These are phyloP conservation scores for Apiosordaria backusii DNA, from an alignment of 495 filamentous ascomycete species.

Conservation along the genomic window DNA sequence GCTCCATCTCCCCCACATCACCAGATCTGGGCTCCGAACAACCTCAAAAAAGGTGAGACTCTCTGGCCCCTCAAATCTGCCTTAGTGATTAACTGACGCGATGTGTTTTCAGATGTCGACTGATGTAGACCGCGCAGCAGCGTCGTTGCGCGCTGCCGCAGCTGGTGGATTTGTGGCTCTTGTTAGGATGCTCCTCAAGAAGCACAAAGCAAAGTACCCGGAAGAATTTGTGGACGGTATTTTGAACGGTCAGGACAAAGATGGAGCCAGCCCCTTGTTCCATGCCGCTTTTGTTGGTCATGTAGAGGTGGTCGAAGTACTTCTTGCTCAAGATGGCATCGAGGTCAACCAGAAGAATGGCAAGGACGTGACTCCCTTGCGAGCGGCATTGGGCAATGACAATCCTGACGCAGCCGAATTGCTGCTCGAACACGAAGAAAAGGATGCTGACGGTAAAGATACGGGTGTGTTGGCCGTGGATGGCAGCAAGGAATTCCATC, in stretches of 20 bases:
- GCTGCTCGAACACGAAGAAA: neutral
- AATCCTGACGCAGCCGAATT: neutral
- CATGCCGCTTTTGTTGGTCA: neutral
- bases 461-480: neutral
- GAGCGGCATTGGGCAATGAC: constrained; percentile 1
- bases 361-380: neutral
- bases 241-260: neutral
- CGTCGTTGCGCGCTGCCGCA: neutral
- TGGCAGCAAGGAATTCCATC: neutral
- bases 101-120: too few species aligned
- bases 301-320: neutral
- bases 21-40: too few species aligned
- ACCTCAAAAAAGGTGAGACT: too few species aligned
- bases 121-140: neutral
- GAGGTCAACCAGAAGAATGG: neutral
- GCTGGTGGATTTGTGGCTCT: neutral
- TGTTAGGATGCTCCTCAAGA: neutral
- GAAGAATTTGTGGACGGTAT: neutral
- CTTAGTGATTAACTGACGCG: too few species aligned
- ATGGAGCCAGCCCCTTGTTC: neutral
- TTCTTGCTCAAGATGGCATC: constrained; percentile 2
- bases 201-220: neutral
- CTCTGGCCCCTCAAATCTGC: too few species aligned
- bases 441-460: neutral
- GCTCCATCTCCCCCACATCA: too few species aligned